A percentile compares a stretch with the other conserved stretches of the same genome.
phyloP scores from a whole-genome alignment of 164 flowering plant species.

The Euptelea pleiosperma region DNA sequence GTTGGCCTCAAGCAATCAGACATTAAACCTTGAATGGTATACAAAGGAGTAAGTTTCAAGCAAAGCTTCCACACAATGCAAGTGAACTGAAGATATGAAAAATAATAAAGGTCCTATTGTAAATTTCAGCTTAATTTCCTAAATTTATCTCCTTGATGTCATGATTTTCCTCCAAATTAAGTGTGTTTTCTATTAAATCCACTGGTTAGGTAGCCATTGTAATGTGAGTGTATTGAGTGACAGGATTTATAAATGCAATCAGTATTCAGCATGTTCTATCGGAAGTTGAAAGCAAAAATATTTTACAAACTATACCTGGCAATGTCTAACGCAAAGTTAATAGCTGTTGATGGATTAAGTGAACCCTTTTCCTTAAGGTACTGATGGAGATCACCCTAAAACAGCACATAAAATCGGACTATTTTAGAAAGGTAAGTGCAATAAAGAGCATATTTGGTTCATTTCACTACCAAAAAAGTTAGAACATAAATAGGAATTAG shows the following conservation, averaged over 20 bases:
- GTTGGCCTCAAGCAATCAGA: not conserved
- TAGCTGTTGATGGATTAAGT: slow-evolving; percentile 75
- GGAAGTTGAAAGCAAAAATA: not conserved
- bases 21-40: too few relatives aligned
- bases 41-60: too few relatives aligned
- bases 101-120: not conserved
- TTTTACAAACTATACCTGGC: slow-evolving; percentile 55
- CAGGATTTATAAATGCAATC: not conserved
- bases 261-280: not conserved
- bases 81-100: not conserved
- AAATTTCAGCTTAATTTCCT: too few relatives aligned
- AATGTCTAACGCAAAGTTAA: slow-evolving; percentile 92
- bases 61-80: too few relatives aligned
- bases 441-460: not conserved
- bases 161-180: not conserved
- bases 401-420: slow-evolving; percentile 12
- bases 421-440: not conserved
- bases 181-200: not conserved
- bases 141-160: not conserved
- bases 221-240: too few relatives aligned
- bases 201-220: too few relatives aligned
- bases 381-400: slow-evolving; percentile 97
- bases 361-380: slow-evolving; percentile 90
- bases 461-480: not conserved
- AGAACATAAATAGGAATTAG: slow-evolving; percentile 4